Base-by-base conservation (phyloP, 2,329 filamentous ascomycete genomes). In the Sarocladium strictum region DNA sequence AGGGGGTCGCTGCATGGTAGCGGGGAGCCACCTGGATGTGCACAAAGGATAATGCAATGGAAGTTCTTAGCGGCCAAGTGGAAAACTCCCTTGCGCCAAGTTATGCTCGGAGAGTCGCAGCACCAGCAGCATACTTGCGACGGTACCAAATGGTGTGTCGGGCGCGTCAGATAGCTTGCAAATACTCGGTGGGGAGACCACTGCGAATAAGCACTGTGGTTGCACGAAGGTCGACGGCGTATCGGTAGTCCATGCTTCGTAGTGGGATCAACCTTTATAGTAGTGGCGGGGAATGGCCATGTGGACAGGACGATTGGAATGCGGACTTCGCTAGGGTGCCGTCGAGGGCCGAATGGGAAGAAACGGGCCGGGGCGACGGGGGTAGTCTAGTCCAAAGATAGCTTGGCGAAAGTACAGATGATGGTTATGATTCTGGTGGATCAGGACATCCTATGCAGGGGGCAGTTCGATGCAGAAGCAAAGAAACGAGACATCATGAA, bases 351-450 rank as follows among this genome's bases (percentile, higher is more conserved):
- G 47, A 32, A 51, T 33, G 29, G 47, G 27, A 51, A 19, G 47
- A 32, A 21, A 51, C 47, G 47, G 47, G 47, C 47, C 47, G 47
- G n/a, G 9, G 29, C 29, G 47, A 51, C 15, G 47, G 27, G 33
- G 15, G 47, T 51, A 17, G 27, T 51, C 47, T 51, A 51, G 47
- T 51, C 47, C 47, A 21, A 24, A 19, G 47, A 21, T 17, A 35
- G 47, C 19, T 35, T 51, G 47, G 47, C 27, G 47, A 11, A 24
- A 27, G n/a, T 47, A 15, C 15, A 24, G 27, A 21, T 21, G 47
- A n/a, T 29, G 43, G 23, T 15, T 11, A 9, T 5, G 19, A 15
- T 45, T 45, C 14, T 23, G 40, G 40, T 38, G 35, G n/a, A 19
- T 6, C 6, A n/a, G 9, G 35, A 38, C 7, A 19, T 19, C 21